Percentiles rank a stretch among this genome's conserved stretches.
Evolutionary conservation across 192 early-diverging fungal genomes (phyloP).

Genomic region (Lobosporangium transversale): DNA sequence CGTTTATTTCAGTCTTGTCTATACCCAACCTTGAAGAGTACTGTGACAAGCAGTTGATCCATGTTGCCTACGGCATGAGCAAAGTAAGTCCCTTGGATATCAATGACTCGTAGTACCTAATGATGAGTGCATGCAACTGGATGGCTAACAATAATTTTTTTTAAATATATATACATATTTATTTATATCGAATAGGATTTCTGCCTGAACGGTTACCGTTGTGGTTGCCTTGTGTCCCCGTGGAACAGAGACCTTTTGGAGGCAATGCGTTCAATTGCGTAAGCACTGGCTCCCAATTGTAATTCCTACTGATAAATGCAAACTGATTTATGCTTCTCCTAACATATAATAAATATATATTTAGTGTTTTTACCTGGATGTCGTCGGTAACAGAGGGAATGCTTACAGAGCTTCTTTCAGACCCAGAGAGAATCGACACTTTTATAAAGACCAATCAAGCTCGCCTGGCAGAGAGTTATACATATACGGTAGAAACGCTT

Average conservation of each 20-base stretch:
- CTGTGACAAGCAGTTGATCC: conserved; percentile 70
- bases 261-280: conserved; percentile 53
- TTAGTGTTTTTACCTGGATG: conserved; percentile 70
- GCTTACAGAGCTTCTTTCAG: conserved; percentile 63
- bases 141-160: no score
- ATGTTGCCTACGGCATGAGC: conserved; percentile 82
- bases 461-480: conserved; percentile 65
- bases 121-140: no score
- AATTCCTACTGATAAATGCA: not conserved
- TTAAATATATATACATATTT: not conserved
- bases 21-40: conserved; percentile 63
- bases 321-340: not conserved
- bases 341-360: no score
- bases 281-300: conserved; percentile 13
- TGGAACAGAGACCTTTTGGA: conserved; percentile 62
- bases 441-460: conserved; percentile 70
- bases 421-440: conserved; percentile 64
- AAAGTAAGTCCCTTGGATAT: conserved; percentile 76
- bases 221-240: conserved; percentile 70
- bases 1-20: conserved; percentile 75
- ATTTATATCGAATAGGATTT: conserved; percentile 54
- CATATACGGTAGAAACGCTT: conserved; percentile 51
- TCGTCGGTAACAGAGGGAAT: conserved; percentile 68
- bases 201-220: conserved; percentile 77
- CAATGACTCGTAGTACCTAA: no score